Evolutionary conservation across 2,329 filamentous ascomycete species (phyloP).

Genomic region (Penicillium sp.): DNA sequence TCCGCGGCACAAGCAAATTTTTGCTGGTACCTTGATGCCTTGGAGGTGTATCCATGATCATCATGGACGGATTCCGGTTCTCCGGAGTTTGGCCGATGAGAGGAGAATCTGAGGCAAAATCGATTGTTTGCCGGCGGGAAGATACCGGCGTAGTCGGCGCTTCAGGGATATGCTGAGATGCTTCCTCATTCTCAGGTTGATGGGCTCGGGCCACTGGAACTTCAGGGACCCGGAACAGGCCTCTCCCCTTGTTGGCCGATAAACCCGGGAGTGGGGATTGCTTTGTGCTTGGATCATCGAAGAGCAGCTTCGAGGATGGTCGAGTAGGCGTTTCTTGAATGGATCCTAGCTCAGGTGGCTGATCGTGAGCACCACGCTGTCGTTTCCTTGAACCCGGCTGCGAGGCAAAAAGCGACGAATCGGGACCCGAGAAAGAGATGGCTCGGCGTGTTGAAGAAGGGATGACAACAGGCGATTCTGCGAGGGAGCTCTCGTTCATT

Average conservation of each 20-base stretch:
- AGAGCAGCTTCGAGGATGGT: conserved; percentile 23
- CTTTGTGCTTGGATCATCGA: conserved; percentile 10
- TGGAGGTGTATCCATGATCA: conserved; percentile 29
- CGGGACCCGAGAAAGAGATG: conserved; percentile 22
- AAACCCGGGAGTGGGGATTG: conserved; percentile 10
- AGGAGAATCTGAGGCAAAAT: conserved; percentile 4
- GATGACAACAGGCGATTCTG: conserved; percentile 26
- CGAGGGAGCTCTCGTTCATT: conserved; percentile 22
- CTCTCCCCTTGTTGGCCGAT: conserved; percentile 15
- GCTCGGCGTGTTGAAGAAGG: conserved; percentile 29
- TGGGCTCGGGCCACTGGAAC: conserved; percentile 21
- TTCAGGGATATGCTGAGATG: conserved; percentile 6
- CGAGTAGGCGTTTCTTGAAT: conserved; percentile 40
- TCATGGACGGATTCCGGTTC: conserved; percentile 10
- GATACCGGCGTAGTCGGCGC: conserved; percentile 26
- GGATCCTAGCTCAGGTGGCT: conserved; percentile 10
- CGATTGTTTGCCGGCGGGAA: conserved; percentile 16
- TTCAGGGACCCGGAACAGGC: conserved; percentile 23
- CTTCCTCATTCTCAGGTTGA: background rate
- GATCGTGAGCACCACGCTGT: conserved; percentile 5
- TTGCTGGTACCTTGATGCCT: conserved; percentile 7
- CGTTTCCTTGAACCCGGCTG: conserved; percentile 1
- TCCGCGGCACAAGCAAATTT: conserved; percentile 5
- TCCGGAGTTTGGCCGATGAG: conserved; percentile 6
- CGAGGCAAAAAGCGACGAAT: conserved; percentile 14